Percentiles rank a stretch among this genome's conserved stretches.
phyloP scores from a whole-genome alignment of 176 grass and related monocot species.

The Aegilops tauschii region DNA sequence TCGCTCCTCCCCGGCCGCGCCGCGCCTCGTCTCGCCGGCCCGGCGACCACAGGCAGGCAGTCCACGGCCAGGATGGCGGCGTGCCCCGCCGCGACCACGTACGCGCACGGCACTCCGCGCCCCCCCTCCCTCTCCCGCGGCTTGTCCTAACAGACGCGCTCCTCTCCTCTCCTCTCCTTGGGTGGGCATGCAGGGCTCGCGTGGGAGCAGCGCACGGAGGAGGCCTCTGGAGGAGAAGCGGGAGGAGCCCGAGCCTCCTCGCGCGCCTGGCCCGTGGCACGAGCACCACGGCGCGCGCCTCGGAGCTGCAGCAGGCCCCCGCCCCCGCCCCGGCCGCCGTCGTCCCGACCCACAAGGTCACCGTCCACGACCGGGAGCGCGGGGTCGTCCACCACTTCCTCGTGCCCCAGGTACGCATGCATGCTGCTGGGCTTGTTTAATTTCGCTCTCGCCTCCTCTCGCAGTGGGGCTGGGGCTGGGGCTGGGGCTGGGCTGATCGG shows the following conservation, averaged over 20 bases:
- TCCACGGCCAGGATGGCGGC: too few species aligned
- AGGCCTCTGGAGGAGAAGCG: constrained; percentile 9
- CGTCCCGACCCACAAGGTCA: constrained; percentile 70
- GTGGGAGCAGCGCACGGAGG: constrained; percentile 25
- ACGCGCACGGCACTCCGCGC: constrained; percentile 5
- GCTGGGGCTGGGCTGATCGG: neutral
- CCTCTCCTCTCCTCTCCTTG: neutral
- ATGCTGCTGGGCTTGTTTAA: too few species aligned
- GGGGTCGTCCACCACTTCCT: constrained; percentile 80
- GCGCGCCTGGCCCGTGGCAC: neutral
- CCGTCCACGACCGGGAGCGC: constrained; percentile 79
- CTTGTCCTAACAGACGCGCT: neutral
- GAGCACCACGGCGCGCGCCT: constrained; percentile 27
- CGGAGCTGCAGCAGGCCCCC: constrained; percentile 46
- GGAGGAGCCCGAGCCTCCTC: neutral
- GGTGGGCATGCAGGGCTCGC: constrained; percentile 26
- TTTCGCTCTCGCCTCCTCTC: too few species aligned
- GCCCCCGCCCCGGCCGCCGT: neutral
- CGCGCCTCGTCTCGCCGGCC: neutral
- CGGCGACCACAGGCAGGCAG: too few species aligned
- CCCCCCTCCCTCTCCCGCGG: neutral
- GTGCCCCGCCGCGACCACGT: constrained; percentile 13
- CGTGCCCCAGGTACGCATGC: constrained; percentile 71
- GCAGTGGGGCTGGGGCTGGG: too few species aligned
- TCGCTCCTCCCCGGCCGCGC: neutral